A percentile compares a stretch with the other conserved stretches of the same genome.
Evolutionary conservation across 2,329 filamentous ascomycete species (phyloP).

Genomic region (Aspergillus awamori): DNA sequence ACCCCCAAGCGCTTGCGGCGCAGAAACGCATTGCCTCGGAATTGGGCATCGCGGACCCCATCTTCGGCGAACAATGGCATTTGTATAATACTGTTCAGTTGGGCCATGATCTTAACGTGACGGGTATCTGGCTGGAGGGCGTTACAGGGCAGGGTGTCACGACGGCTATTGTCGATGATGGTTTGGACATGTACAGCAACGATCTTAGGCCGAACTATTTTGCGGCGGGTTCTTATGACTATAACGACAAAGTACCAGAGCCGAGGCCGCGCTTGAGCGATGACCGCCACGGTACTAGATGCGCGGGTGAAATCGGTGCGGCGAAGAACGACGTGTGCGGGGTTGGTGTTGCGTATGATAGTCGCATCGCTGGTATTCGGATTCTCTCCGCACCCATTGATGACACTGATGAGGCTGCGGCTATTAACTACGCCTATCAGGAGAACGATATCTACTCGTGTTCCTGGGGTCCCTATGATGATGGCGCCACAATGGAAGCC

Average conservation of each 20-base stretch:
- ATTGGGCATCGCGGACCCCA: slow-evolving; percentile 83
- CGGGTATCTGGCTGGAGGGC: slow-evolving; percentile 84
- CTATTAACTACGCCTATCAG: slow-evolving; percentile 89
- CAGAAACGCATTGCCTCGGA: slow-evolving; percentile 64
- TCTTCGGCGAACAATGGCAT: slow-evolving; percentile 95
- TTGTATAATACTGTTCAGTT: slow-evolving; percentile 78
- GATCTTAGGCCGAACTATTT: slow-evolving; percentile 95
- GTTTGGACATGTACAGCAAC: slow-evolving; percentile 90
- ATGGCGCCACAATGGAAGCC: slow-evolving; percentile 90
- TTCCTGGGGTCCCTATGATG: slow-evolving; percentile 96
- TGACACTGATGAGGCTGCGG: slow-evolving; percentile 87
- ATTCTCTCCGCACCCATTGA: slow-evolving; percentile 90
- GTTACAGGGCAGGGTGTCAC: slow-evolving; percentile 87
- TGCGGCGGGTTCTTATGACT: slow-evolving; percentile 89
- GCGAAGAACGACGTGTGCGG: slow-evolving; percentile 92
- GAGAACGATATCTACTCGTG: slow-evolving; percentile 97
- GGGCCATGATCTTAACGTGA: slow-evolving; percentile 96
- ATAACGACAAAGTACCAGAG: slow-evolving; percentile 80
- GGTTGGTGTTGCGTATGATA: slow-evolving; percentile 92
- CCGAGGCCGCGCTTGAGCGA: slow-evolving; percentile 82
- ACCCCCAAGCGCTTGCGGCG: slow-evolving; percentile 55
- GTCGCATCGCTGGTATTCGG: slow-evolving; percentile 85
- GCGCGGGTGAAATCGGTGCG: slow-evolving; percentile 90
- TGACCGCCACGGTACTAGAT: slow-evolving; percentile 89
- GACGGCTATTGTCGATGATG: slow-evolving; percentile 94